A percentile compares a stretch with the other conserved stretches of the same genome.
phyloP scores from a whole-genome alignment of 1,284 basidiomycete species.

The Somion occarium region DNA sequence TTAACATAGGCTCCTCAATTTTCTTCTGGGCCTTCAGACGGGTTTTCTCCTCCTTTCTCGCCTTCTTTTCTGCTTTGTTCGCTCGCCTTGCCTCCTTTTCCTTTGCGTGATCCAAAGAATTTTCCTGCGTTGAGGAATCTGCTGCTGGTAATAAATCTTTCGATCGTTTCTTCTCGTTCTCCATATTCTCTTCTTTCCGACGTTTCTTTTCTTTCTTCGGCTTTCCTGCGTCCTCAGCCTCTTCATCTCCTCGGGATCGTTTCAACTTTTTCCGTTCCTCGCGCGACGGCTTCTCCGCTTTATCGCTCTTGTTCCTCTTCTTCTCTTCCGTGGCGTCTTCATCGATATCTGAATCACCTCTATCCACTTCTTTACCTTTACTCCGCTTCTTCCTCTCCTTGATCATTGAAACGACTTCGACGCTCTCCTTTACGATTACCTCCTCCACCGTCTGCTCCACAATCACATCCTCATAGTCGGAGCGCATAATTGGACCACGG shows the following conservation, averaged over 20 bases:
- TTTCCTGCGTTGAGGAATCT: not conserved
- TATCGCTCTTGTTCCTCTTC: conserved; percentile 12
- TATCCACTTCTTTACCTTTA: conserved; percentile 14
- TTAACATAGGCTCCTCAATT: not conserved
- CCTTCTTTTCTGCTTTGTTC: conserved; percentile 20
- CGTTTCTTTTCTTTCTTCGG: conserved; percentile 6
- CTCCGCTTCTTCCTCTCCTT: conserved; percentile 11
- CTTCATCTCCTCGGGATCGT: too few species aligned
- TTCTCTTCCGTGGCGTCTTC: conserved; percentile 11
- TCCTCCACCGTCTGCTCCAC: not conserved
- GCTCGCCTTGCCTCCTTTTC: conserved; percentile 21
- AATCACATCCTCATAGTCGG: conserved; percentile 30
- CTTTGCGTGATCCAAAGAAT: not conserved
- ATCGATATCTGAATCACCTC: conserved; percentile 8
- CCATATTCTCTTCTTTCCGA: conserved; percentile 14
- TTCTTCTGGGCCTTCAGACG: not conserved
- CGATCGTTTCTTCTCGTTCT: not conserved
- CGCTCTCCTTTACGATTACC: not conserved
- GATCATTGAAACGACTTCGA: not conserved
- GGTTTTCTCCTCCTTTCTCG: conserved; percentile 20
- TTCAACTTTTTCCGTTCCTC: conserved; percentile 9
- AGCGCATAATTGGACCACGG: conserved; percentile 61
- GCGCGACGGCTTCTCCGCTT: conserved; percentile 1
- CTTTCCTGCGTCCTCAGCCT: conserved; percentile 1
- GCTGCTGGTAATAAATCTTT: not conserved